Percentiles rank a stretch among this genome's conserved stretches.
These are phyloP conservation scores for Claviceps arundinis DNA, from an alignment of 2,329 filamentous ascomycete genomes.

Conservation along the genomic window DNA sequence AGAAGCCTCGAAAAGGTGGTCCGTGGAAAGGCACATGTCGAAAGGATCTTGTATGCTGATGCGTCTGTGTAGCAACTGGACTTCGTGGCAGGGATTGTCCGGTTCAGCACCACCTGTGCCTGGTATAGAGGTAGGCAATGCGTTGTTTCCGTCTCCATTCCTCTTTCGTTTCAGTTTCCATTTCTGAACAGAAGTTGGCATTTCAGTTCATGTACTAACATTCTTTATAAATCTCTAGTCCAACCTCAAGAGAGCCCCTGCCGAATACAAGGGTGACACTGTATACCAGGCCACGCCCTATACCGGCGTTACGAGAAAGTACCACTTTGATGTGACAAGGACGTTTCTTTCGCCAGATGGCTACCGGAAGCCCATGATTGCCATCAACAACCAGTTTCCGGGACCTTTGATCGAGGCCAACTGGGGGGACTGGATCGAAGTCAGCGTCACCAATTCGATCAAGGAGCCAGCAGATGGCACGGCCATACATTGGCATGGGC, in stretches of 20 bases:
- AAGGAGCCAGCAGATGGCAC: conserved; percentile 38
- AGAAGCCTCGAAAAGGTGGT: neutral
- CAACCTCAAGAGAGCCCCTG: neutral
- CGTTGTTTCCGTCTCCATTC: neutral
- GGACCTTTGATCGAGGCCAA: conserved; percentile 44
- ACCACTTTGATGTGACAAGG: neutral
- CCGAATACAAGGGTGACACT: neutral
- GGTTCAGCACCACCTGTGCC: neutral
- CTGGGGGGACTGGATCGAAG: conserved; percentile 34
- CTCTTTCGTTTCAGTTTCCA: neutral
- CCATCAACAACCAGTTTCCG: conserved; percentile 45
- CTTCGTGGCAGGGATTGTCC: neutral
- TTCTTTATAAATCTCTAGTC: neutral
- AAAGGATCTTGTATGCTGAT: no score
- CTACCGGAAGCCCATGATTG: conserved; percentile 13
- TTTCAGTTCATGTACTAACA: no score
- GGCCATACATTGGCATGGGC: conserved; percentile 49
- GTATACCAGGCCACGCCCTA: neutral
- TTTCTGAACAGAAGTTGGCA: no score
- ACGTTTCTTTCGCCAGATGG: neutral
- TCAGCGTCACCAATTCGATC: conserved; percentile 40
- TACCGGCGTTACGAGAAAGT: conserved; percentile 2
- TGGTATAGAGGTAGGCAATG: neutral
- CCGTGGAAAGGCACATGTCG: no score
- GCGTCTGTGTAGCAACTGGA: neutral